Base-by-base conservation (phyloP, 495 filamentous ascomycete genomes). In the Xylaria nigripes region DNA sequence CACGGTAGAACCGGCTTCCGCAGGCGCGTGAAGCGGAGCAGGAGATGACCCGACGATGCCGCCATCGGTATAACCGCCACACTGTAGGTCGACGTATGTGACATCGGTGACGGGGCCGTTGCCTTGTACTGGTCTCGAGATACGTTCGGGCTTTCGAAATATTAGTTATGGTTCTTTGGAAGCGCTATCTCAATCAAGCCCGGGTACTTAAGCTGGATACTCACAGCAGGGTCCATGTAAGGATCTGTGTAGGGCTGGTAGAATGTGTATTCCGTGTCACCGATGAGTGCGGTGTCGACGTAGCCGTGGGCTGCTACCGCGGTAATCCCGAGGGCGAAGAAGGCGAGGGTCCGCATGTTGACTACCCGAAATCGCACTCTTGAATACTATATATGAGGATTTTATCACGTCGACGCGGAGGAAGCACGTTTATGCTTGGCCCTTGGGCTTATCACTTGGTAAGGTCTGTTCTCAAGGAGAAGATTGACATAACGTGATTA, bases 221-320 rank as follows among this genome's bases (percentile, higher is more conserved):
- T 46, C 40, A 53, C 51, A 9, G 51, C 63, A 34, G 70, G 65
- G 45, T 56, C 68, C 49, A 66, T 72, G 57, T 78, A 80, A 1
- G 76, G 76, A 61, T 80, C 76, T 27, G 56, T 51, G 59, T 78
- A 78, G 2, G 70, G 70, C 59, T 72, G 63, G 29, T 70, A 70
- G 18, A 66, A 59, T 6, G 64, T 59, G 58, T 74, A 76, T 7
- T 56, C 64, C 36, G 63, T 59, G 1, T 72, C 74, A 23, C 65
- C 70, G 42, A 78, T 76, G 29, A 70, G 74, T 48, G 69, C 72
- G 45, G 72, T 72, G 40, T 70, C 68, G 49, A 85, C 81, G 51
- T 79, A 84, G 30, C 83, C 83, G 64, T 86, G 83, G 40, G 75
- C 82, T 51, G 77, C 71, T 46, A 84, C 81, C 38, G 77, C 59